Evolutionary conservation across 371 early-diverging fungal genomes (phyloP), one percentile per base, ranked within the genome.

Genomic region (Mucor plumbeus): DNA sequence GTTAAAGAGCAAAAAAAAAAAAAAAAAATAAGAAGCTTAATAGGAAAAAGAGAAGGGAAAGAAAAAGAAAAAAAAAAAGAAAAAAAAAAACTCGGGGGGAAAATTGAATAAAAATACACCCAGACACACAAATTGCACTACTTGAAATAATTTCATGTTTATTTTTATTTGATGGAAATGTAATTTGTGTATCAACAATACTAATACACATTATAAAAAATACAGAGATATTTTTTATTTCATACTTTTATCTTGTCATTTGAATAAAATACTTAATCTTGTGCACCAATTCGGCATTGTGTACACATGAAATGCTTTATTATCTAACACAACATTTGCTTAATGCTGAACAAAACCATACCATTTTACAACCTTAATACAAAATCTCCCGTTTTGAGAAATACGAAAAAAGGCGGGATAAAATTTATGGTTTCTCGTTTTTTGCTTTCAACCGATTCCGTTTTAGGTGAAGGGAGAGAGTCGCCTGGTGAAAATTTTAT

Each of bases 21-120:
- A 35, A 58, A 47, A 31, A 63, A 17, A 53, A 17, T 7, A 13
- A 35, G 26, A 21, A 1, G 31, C 21, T 19, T 21, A 57, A 58
- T 36, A 47, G 58, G 43, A 50, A 43, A 59, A 33, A 59, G n/a
- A 54, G 40, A 50, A 65, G 15, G 13, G 33, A 40, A 17, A 59
- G 39, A 19, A 35, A 36, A 14, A 36, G 35, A 21, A 39, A 15
- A 57, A 57, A 17, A 38, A 41, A 15, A 50, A 15, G 44, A 57
- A 10, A 38, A 34, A 47, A 38, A 59, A 65, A 57, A 26, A 34
- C 58, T 40, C 54, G 36, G 43, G 40, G 58, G 35, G 54, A 50
- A 53, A 53, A 53, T 50, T 11, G 13, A 4, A n/a, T 41, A 19
- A 21, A 41, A 58, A 44, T 43, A 50, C 50, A 50, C 50, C 11